Evolutionary conservation across 2,329 filamentous ascomycete species (phyloP).

Genomic region (Aciculosporium take): DNA sequence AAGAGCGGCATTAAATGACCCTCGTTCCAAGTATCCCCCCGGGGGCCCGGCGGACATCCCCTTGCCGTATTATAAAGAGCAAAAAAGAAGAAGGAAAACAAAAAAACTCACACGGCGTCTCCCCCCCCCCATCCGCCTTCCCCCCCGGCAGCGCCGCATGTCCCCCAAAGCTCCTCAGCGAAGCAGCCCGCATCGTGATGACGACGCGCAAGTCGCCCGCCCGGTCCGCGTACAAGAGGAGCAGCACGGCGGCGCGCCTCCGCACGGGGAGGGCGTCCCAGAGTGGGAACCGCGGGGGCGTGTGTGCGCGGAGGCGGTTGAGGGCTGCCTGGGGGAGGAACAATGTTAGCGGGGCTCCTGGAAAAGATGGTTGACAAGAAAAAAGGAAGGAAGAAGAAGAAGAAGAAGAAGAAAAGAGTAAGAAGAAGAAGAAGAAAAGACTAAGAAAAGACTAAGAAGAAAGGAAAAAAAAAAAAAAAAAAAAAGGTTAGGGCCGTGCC

Average conservation of each 20-base stretch:
- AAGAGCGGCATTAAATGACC: no score
- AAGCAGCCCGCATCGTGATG: constrained; percentile 52
- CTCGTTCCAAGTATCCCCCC: no score
- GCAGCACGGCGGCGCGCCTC: constrained; percentile 71
- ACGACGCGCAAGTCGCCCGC: constrained; percentile 63
- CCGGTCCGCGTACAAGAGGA: constrained; percentile 76
- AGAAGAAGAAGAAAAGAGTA: no score
- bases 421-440: no score
- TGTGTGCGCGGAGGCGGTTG: constrained; percentile 45
- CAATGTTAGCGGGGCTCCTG: constrained; percentile 3
- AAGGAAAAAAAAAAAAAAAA: no score
- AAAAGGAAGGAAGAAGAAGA: no score
- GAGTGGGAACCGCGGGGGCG: constrained; percentile 43
- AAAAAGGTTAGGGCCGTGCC: no score
- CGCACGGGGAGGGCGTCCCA: constrained; percentile 48
- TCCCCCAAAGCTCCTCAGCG: constrained; percentile 56
- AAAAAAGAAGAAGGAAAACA: neutral
- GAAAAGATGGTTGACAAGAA: no score
- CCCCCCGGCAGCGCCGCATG: constrained; percentile 81
- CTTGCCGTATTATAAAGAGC: no score
- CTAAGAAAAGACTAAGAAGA: no score
- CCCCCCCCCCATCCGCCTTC: constrained; percentile 43
- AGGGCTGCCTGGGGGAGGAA: constrained; percentile 34
- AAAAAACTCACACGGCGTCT: constrained; percentile 41
- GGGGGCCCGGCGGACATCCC: no score